Evolutionary conservation across 345 rosid species (phyloP), one percentile per base, ranked within the genome.

Genomic region (Trapa incisa): DNA sequence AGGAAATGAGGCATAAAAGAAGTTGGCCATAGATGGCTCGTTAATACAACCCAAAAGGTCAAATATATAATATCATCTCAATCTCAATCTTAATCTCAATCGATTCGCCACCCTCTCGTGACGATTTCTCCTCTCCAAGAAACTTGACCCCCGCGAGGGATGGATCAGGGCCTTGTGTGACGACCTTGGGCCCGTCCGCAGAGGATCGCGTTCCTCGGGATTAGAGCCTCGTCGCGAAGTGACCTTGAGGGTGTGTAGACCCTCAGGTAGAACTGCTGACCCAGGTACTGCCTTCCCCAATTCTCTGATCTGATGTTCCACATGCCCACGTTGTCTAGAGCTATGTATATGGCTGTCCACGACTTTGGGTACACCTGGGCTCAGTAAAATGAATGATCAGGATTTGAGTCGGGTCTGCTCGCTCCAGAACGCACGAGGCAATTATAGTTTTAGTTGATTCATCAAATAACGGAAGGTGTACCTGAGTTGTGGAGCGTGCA

Each of bases 291-390:
- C 56, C 97, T 80, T 5, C 88, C 92, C 99, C 97, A 94, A 52
- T 76, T 78, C 83, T 94, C 92, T 1, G 95, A 80, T 79, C 97
- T 82, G 75, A 94, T 65, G 85, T 94, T 91, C 99, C 99, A 94
- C 99, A 91, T 91, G 1, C 99, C 97, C 37, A 89, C 99, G 54
- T 91, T 94, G 80, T 94, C 97, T 58, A 94, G 80, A 5, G 99
- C 88, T 37, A 94, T 72, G 75, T 87, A 89, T 61, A 94, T 79
- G 0, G 95, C 97, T 0, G 95, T 87, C 99, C 99, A 94, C 47
- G 97, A 71, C 65, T 68, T 87, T 2, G 97, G 99, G 71, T 84
- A 93, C n/a, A 93, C 96, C 96, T 88, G 81, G 61, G 38, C 13
- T 6, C 37, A 4, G 22, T 6, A 41, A 63, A 11, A 35, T 29